Base-by-base conservation (phyloP, 2,329 filamentous ascomycete genomes). In the Trichoderma sp. region DNA sequence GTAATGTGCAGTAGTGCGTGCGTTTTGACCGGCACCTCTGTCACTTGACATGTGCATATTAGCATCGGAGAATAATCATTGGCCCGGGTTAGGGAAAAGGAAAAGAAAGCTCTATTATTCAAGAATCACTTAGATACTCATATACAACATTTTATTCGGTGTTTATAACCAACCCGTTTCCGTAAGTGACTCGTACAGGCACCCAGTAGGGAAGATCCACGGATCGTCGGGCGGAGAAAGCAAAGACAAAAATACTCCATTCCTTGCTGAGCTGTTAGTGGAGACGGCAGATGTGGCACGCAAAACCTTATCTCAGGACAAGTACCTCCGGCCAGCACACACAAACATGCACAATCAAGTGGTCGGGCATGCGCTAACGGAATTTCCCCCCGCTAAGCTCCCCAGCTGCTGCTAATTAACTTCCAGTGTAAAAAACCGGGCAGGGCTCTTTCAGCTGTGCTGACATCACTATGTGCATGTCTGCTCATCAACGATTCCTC, bases 401-500 rank as follows among this genome's bases (percentile, higher is more conserved):
- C 66, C 65, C 65, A 66, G 34, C 47, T 56, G 34, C 47, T 56
- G 64, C 66, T 58, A 62, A 61, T 28, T 11, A 12, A 26, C 63
- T 56, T 21, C 0, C 43, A 43, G 39, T 43, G 63, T 32, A 66
- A 56, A 34, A 34, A 47, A 15, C 9, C 47, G 4, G 43, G 43
- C 30, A 56, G n/a, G 63, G 43, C n/a, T 66, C 28, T 51, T n/a
- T 43, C 47, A 66, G 63, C 63, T 34, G 63, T 53, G 63, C 66
- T 70, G 66, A 70, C 66, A 70, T 70, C 66, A 70, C 66, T 61
- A 53, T 53, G 28, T 21, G 28, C 26, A 21, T 56, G 18, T 67
- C 57, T 24, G 28, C 15, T 12, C 47, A 53, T 62, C 58, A 14
- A 24, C 32, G 36, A n/a, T n/a, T 53, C 66, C 34, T 67, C 64